Percentiles rank a stretch among this genome's conserved stretches.
These are phyloP conservation scores for Asterella californica DNA, from an alignment of 225 moss, liverwort and hornwort species.

Conservation along the genomic window DNA sequence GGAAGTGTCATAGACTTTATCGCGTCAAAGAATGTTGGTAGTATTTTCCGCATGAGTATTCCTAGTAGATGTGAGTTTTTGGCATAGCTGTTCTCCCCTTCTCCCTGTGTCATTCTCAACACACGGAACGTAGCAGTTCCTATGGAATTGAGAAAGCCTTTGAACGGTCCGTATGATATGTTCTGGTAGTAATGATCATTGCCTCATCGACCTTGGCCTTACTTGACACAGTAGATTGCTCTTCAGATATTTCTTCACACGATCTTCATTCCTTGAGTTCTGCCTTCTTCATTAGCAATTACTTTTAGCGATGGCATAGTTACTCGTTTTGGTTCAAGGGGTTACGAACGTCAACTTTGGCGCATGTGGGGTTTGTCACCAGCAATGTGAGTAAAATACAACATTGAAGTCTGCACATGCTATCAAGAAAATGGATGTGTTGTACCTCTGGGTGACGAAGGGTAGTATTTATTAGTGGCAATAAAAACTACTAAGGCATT, in stretches of 20 bases:
- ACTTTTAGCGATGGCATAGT: not conserved
- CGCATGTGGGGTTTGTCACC: not conserved
- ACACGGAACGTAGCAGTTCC: too few relatives aligned
- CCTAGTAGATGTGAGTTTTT: not conserved
- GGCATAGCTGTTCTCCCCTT: not conserved
- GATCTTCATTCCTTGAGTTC: not conserved
- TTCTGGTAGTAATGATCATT: not conserved
- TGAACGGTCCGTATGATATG: slow-evolving; percentile 1
- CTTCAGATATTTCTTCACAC: not conserved
- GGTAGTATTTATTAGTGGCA: too few relatives aligned
- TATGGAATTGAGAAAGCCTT: not conserved
- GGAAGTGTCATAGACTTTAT: slow-evolving; percentile 5
- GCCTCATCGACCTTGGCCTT: not conserved
- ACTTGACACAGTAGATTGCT: not conserved
- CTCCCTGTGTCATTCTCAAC: not conserved
- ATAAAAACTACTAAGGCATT: too few relatives aligned
- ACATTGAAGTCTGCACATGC: not conserved
- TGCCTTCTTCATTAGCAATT: not conserved
- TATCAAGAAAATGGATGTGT: too few relatives aligned
- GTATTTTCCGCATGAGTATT: not conserved
- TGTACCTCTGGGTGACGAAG: too few relatives aligned
- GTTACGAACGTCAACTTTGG: not conserved
- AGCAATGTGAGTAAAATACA: not conserved
- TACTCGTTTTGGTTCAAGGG: not conserved
- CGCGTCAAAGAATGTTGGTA: not conserved